Percentiles rank a stretch among this genome's conserved stretches.
Conservation (phyloP, 495 filamentous ascomycete genomes). For the Aspergillus conjunctus region DNA sequence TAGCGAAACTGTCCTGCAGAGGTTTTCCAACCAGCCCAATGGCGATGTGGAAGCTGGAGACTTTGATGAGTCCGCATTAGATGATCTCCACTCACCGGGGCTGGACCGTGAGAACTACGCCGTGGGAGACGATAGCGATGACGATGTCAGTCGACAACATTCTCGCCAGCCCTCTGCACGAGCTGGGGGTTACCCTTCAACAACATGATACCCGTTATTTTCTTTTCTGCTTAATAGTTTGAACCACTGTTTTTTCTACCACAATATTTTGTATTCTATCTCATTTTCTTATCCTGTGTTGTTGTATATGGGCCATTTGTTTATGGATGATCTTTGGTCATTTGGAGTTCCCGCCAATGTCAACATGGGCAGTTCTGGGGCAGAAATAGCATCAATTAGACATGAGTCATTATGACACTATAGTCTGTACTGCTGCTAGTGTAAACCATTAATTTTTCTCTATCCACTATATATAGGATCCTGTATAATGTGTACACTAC, state of each 20-base stretch:
- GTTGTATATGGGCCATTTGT: neutral
- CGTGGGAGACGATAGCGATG: slow-evolving; percentile 48
- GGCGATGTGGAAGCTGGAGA: slow-evolving; percentile 77
- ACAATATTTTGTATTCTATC: neutral
- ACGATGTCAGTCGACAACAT: slow-evolving; percentile 27
- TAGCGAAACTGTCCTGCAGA: slow-evolving; percentile 36
- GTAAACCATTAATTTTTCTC: neutral
- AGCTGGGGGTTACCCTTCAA: slow-evolving; percentile 15
- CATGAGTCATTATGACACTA: slow-evolving; percentile 15
- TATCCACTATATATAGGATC: neutral
- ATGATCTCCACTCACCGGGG: slow-evolving; percentile 64
- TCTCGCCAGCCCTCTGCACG: slow-evolving; percentile 9
- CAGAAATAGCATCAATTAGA: slow-evolving; percentile 17
- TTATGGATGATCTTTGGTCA: neutral
- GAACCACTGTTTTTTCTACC: neutral
- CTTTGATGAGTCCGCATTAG: slow-evolving; percentile 87
- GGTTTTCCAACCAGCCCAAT: slow-evolving; percentile 52
- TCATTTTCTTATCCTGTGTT: neutral
- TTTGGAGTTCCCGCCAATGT: slow-evolving; percentile 5
- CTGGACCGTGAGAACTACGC: slow-evolving; percentile 44
- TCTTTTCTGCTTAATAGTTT: neutral
- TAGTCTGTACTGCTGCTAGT: neutral
- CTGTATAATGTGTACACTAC: neutral
- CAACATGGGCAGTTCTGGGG: slow-evolving; percentile 2
- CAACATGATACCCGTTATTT: neutral